Evolutionary conservation across 2,329 filamentous ascomycete species (phyloP), one percentile per base, ranked within the genome.

Genomic region (Cyanodermella asteris): DNA sequence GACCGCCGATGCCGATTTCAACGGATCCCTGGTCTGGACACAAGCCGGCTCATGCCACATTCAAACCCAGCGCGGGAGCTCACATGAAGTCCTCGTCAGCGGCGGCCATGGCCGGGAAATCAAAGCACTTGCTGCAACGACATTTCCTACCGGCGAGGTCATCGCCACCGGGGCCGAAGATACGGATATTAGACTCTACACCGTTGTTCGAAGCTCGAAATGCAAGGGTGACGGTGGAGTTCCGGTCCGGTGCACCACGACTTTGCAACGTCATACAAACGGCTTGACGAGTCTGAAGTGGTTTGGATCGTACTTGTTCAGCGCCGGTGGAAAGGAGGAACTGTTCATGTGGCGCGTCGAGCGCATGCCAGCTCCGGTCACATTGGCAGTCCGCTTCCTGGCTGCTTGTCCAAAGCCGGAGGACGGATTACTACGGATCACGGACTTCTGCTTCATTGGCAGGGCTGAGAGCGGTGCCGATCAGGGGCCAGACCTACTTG

Each of bases 71-170:
- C 31, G 28, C 3, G 31, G 38, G 10, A 31, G 53, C 17, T 53
- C 42, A 35, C 64, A 50, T 42, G 37, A 43, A 7, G 43, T 59
- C 0, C 34, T 91, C 8, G 68, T 72, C 34, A 36, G 49, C 1
- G 84, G 87, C 5, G 67, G 67, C 1, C 87, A 97, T 45, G 87
- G 87, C 0, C 59, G 87, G 27, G 87, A 97, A 47, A 75, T 94
- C 36, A 77, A 76, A 43, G 49, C 63, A 2, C 46, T 64, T 31
- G 59, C 66, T 12, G 40, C 62, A 3, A 56, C 56, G 1, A 39
- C 37, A 3, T 11, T 29, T 8, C 19, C 33, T 10, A 21, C 27
- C 11, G 32, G 21, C 16, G 22, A 15, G 13, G 13, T 72, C 4
- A 51, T 76, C 18, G 72, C 68, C 1, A 76, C 72, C 1, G 72